Conservation (phyloP, 1,139 yeast species). For the Yamadazyma trypodendri region DNA sequence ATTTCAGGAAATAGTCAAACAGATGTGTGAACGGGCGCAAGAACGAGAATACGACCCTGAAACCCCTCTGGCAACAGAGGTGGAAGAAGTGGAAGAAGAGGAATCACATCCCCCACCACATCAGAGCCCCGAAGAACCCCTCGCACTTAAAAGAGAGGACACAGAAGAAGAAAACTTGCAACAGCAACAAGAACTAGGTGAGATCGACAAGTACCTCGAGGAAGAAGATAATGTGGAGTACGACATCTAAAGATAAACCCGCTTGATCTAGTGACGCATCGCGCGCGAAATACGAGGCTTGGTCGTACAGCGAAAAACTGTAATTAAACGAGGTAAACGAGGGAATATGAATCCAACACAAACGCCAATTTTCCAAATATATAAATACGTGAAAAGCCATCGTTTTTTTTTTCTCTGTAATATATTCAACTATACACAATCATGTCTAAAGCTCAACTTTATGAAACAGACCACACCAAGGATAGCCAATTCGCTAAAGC, state of each 20-base stretch:
- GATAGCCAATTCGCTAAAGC: conserved; percentile 76
- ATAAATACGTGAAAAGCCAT: conserved; percentile 6
- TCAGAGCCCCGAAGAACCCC: no score
- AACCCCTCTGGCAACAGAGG: not conserved
- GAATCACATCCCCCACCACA: conserved; percentile 3
- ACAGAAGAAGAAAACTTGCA: conserved; percentile 8
- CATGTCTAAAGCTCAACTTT: conserved; percentile 19
- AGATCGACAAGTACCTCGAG: conserved; percentile 38
- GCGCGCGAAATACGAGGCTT: not conserved
- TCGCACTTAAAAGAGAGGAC: conserved; percentile 6
- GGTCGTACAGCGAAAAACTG: not conserved
- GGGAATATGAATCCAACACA: conserved; percentile 1
- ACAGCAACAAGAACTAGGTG: conserved; percentile 20
- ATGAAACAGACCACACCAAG: conserved; percentile 42
- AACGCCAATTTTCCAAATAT: conserved; percentile 5
- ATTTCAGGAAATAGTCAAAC: conserved; percentile 33
- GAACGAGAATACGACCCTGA: conserved; percentile 10
- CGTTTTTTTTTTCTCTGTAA: not conserved
- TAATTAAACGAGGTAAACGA: conserved; percentile 15
- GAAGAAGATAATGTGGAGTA: conserved; percentile 45
- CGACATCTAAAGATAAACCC: conserved; percentile 20
- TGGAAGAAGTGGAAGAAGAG: conserved; percentile 5
- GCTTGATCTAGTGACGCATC: not conserved
- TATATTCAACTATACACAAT: conserved; percentile 5
- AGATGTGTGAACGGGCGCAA: conserved; percentile 21